A percentile compares a stretch with the other conserved stretches of the same genome.
phyloP scores from a whole-genome alignment of 2,329 filamentous ascomycete species.

The Alternaria metachromatica region DNA sequence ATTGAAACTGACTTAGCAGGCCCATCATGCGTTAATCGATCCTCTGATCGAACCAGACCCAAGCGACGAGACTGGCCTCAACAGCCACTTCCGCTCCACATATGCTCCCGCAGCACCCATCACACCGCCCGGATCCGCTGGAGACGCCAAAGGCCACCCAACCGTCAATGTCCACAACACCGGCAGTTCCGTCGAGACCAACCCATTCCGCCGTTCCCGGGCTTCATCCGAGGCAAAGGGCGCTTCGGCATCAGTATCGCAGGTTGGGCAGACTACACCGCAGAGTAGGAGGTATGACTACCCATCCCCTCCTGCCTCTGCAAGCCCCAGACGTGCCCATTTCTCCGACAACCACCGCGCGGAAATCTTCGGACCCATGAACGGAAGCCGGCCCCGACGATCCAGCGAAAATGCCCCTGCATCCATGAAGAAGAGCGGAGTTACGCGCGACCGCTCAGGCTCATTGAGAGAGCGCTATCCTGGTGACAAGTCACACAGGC shows the following conservation, averaged over 20 bases:
- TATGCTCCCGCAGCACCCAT: slow-evolving; percentile 47
- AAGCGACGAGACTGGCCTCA: slow-evolving; percentile 70
- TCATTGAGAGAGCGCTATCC: slow-evolving; percentile 67
- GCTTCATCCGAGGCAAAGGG: slow-evolving; percentile 39
- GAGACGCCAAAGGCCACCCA: slow-evolving; percentile 31
- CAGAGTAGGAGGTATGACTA: slow-evolving; percentile 44
- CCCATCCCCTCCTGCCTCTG: slow-evolving; percentile 62
- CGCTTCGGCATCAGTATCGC: slow-evolving; percentile 23
- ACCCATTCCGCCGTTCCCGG: slow-evolving; percentile 52
- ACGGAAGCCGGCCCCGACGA: slow-evolving; percentile 40
- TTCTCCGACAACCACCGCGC: slow-evolving; percentile 43
- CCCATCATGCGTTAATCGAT: slow-evolving; percentile 70
- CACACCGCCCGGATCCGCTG: slow-evolving; percentile 41
- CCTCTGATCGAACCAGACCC: slow-evolving; percentile 73
- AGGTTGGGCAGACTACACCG: slow-evolving; percentile 24
- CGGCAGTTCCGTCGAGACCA: slow-evolving; percentile 50
- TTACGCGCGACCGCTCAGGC: slow-evolving; percentile 49
- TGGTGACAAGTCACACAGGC: slow-evolving; percentile 69
- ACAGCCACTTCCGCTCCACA: slow-evolving; percentile 61
- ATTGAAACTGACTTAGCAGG: slow-evolving; percentile 53
- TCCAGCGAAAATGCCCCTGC: slow-evolving; percentile 39
- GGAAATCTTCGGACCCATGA: slow-evolving; percentile 40
- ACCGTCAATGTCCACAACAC: slow-evolving; percentile 43
- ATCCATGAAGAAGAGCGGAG: slow-evolving; percentile 28
- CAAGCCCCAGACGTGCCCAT: slow-evolving; percentile 57